Base-by-base conservation (phyloP, 2,329 filamentous ascomycete species). In the Dissoconium aciculare region DNA sequence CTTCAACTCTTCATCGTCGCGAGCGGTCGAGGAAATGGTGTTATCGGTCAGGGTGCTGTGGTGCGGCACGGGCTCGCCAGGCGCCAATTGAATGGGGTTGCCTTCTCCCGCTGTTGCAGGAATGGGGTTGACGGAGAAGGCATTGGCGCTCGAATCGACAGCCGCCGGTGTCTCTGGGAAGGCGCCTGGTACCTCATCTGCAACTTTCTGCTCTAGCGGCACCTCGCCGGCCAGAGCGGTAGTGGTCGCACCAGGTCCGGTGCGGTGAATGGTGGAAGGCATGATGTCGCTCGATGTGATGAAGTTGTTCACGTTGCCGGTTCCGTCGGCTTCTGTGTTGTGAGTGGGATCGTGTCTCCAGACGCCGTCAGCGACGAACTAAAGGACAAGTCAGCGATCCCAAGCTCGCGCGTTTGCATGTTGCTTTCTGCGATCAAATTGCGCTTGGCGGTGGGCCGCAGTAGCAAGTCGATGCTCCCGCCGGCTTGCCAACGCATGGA, bases 341-440 rank as follows among this genome's bases (percentile, higher is more conserved):
- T 76, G 78, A 36, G 74, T 73, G 47, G 76, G 72, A 58, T 94
- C 85, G 54, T 75, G 79, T 30, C 74, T 74, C 89, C 89, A 98
- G 46, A 70, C 71, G 45, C 80, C 82, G 68, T 98, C 83, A 44
- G 94, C 87, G 47, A 98, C 80, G 57, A 93, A 98, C 87, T 94
- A 55, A 8, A 23, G 8, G n/a, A n/a, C 19, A 8, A 8, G 19
- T 23, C 19, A 23, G 19, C n/a, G n/a, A n/a, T n/a, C n/a, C n/a
- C n/a, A n/a, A n/a, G n/a, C n/a, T n/a, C n/a, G n/a, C n/a, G n/a
- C n/a, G n/a, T n/a, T n/a, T n/a, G n/a, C n/a, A n/a, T n/a, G n/a
- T n/a, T n/a, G n/a, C n/a, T n/a, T n/a, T n/a, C n/a, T n/a, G n/a
- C n/a, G n/a, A n/a, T n/a, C n/a, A n/a, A n/a, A n/a, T n/a, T n/a